Evolutionary conservation across 2,329 filamentous ascomycete species (phyloP), one percentile per base, ranked within the genome.

Genomic region (Aspergillus pseudoterreus): DNA sequence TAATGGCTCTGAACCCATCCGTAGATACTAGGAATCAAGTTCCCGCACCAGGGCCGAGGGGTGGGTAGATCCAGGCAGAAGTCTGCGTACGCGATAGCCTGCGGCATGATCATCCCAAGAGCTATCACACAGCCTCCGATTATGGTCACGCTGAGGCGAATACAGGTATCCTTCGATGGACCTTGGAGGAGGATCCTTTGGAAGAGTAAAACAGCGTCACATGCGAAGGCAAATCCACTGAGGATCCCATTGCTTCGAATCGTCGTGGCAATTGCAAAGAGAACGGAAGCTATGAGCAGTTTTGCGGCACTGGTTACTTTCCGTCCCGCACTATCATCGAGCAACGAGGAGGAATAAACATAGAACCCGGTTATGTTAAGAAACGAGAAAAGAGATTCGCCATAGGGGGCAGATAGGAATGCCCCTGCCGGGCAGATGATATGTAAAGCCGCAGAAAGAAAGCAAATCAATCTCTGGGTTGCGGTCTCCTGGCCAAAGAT

Each of bases 211-310:
- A 79, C 44, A 8, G 78, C 76, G 63, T 89, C 85, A 56, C 81
- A 82, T 24, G 86, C 82, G 64, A 95, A 88, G 3, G 91, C 74
- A 3, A 90, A 67, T 9, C 92, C 92, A 65, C 87, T 92, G 11
- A 96, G 75, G 43, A 97, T 73, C 9, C 90, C 94, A 68, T 99
- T 99, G 64, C 87, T 90, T 51, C 94, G 85, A 55, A 95, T 83
- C 1, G 82, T 78, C 0, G 86, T 86, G 0, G 91, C 86, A 14
- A 86, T 60, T 1, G 86, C 89, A 64, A 97, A 92, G 5, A 82
- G 55, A 2, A 83, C 52, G 1, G 89, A 90, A 2, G 90, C 82
- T 9, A 75, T 63, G 5, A 95, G 57, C 17, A 87, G 71, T 12
- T 77, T 76, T 2, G 73, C 57, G 59, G 84, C 80, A 45, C 64